Base-by-base conservation (phyloP, 2,329 filamentous ascomycete species). In the Penicillium sp. region DNA sequence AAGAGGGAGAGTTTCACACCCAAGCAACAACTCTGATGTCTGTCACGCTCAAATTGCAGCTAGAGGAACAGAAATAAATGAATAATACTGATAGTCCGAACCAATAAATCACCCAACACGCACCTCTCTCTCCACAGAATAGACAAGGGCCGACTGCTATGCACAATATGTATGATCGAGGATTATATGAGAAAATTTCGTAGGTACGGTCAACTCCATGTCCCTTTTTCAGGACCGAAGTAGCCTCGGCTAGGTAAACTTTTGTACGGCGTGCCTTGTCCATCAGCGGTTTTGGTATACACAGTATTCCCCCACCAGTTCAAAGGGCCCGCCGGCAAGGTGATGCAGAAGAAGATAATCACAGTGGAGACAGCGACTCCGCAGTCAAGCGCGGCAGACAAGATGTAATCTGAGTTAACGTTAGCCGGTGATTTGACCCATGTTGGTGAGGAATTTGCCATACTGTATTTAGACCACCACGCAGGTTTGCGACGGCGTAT, bases 391-490 rank as follows among this genome's bases (percentile, higher is more conserved):
- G 78, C 79, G n/a, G 79, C 79, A 10, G 79, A 80, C 13, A 81
- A 69, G 7, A 81, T 75, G 58, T 80, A 81, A 59, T 80, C 74
- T 75, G 30, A 9, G 2, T 2, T 9, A 42, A 9, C 9, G 56
- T 70, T 19, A 70, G 67, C 40, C 26, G 1, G 5, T n/a, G 13
- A n/a, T 22, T 40, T 24, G 5, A 13, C 1, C 6, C 17, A 1
- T 1, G 7, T 19, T 13, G 22, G 5, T 13, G 19, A 4, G 7
- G n/a, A 38, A 44, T 12, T 9, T 28, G 4, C 17, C 72, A 45
- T 57, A 77, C 75, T 83, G 58, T 81, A 83, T 71, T 82, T 82
- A 0, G 76, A 76, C 80, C 79, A 81, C 81, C 81, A 83, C n/a
- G 80, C 80, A 22, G 79, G 75, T 61, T 75, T 79, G 5, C 73